A percentile compares a stretch with the other conserved stretches of the same genome.
phyloP scores from a whole-genome alignment of 1,284 basidiomycete species.

The Cryptococcus floricola region DNA sequence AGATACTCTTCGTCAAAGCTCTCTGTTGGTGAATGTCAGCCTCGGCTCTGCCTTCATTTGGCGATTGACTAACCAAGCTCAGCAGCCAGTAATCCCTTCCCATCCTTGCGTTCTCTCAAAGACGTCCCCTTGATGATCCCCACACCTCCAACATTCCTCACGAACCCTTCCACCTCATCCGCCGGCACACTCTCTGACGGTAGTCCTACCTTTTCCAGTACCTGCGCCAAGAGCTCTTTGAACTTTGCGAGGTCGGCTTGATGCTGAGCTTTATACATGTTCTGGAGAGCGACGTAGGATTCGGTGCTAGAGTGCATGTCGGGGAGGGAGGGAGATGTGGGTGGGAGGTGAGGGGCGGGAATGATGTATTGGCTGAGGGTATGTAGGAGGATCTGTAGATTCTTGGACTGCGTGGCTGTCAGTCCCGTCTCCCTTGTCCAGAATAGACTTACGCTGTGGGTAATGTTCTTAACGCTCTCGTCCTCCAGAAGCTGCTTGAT shows the following conservation, averaged over 20 bases:
- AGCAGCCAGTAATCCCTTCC: conserved; percentile 46
- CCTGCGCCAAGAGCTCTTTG: conserved; percentile 38
- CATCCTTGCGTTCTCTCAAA: conserved; percentile 60
- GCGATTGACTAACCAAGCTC: conserved; percentile 57
- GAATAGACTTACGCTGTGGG: conserved; percentile 38
- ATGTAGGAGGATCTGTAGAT: conserved; percentile 82
- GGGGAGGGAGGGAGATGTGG: conserved; percentile 68
- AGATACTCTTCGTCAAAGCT: conserved; percentile 11
- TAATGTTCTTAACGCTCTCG: conserved; percentile 52
- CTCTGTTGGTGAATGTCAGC: not conserved
- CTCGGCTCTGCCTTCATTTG: not conserved
- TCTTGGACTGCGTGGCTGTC: conserved; percentile 50
- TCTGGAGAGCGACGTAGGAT: conserved; percentile 58
- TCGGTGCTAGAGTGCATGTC: conserved; percentile 93
- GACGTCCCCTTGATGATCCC: conserved; percentile 69
- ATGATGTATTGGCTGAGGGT: conserved; percentile 60
- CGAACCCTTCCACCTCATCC: conserved; percentile 69
- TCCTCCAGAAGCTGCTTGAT: conserved; percentile 65
- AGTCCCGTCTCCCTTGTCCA: not conserved
- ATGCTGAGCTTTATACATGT: conserved; percentile 45
- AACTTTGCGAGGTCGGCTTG: conserved; percentile 37
- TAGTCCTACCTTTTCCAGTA: conserved; percentile 35
- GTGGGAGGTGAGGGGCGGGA: conserved; percentile 54
- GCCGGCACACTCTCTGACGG: conserved; percentile 51
- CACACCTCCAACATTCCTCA: conserved; percentile 83